Evolutionary conservation across 2,329 filamentous ascomycete genomes (phyloP), one percentile per base, ranked within the genome.

Genomic region (Epichloe gansuensis): DNA sequence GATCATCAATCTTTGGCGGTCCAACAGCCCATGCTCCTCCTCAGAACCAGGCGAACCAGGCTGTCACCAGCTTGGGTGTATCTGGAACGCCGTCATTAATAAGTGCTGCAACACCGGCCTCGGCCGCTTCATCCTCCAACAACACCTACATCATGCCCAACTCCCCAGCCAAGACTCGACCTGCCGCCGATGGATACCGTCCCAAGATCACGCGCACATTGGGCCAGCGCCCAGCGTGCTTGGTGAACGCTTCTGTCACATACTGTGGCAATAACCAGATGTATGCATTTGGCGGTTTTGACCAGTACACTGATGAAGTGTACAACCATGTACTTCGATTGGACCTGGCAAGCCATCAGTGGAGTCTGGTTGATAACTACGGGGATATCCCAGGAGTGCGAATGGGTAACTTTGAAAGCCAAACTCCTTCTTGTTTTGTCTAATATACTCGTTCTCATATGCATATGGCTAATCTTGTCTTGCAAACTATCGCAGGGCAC

Each of bases 211-310:
- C 80, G 39, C 82, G 84, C 61, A 87, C 85, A 12, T 74, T 86
- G 47, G 86, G 86, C 46, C 83, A 88, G 69, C 81, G 90, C 58
- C 93, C 93, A 39, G 90, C 93, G 38, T 97, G 91, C 64, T 77
- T 98, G 48, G 91, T 98, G 59, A 98, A 98, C 74, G 93, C 93
- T 50, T 97, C 93, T 1, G 91, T 97, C 55, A 98, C 93, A n/a
- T 96, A 95, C 67, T 95, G 93, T 63, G 90, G 90, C 54, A 93
- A 95, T 70, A 93, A 97, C 66, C 84, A 93, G 68, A 97, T 98
- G 61, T 97, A 94, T 69, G 93, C 91, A 11, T 98, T 98, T 73
- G 93, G 93, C 43, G 93, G 93, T 17, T 98, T 98, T 64, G 93
- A 98, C 65, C 91, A 97, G 68, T 97, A 95, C 65, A 98, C 93